Percentiles rank a stretch among this genome's conserved stretches.
These are phyloP conservation scores for Scleroderma bovista DNA, from an alignment of 768 basidiomycete genomes.

Conservation along the genomic window DNA sequence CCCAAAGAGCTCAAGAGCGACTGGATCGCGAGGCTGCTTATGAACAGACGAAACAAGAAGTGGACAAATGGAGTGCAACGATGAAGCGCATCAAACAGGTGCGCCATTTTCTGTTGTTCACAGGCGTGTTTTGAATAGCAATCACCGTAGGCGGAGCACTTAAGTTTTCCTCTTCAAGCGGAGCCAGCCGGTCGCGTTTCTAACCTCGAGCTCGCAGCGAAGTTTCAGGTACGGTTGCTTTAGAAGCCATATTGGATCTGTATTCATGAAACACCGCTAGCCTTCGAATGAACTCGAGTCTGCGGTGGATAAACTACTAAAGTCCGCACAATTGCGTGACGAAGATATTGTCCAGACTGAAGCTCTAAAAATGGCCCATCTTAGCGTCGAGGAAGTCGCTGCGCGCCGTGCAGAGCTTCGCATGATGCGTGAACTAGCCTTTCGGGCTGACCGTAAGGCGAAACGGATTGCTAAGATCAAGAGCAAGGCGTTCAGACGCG, in stretches of 20 bases:
- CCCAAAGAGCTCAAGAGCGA: conserved; percentile 81
- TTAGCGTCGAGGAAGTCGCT: conserved; percentile 82
- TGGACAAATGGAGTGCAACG: conserved; percentile 88
- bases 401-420: conserved; percentile 77
- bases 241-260: background rate
- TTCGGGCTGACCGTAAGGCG: conserved; percentile 87
- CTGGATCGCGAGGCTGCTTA: conserved; percentile 93
- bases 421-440: conserved; percentile 88
- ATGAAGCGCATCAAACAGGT: conserved; percentile 92
- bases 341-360: conserved; percentile 75
- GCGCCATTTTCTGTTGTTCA: conserved; percentile 6
- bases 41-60: conserved; percentile 86
- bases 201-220: conserved; percentile 71
- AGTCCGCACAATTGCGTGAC: conserved; percentile 77
- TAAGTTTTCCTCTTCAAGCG: conserved; percentile 81
- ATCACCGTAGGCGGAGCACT: conserved; percentile 63
- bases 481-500: conserved; percentile 84
- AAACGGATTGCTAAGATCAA: conserved; percentile 93
- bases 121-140: background rate
- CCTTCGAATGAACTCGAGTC: conserved; percentile 83
- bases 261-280: conserved; percentile 30
- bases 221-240: conserved; percentile 62
- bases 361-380: conserved; percentile 76
- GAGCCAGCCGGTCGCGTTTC: conserved; percentile 51
- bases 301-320: conserved; percentile 75